These are phyloP conservation scores for Mycena metata DNA, from an alignment of 768 basidiomycete genomes.

Conservation along the genomic window DNA sequence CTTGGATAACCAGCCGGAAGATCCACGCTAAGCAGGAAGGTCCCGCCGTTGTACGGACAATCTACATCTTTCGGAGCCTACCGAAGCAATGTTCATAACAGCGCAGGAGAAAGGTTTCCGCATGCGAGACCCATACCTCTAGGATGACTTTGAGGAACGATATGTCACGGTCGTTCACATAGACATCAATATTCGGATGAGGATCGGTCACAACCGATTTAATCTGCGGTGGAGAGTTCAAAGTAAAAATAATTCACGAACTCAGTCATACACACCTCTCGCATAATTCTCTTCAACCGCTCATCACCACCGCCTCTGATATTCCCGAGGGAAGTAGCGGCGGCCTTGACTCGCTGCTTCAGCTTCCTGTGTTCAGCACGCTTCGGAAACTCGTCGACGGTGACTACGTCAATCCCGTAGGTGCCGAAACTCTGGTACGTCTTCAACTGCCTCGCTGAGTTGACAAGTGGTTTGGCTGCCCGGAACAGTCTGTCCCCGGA, in stretches of 20 bases:
- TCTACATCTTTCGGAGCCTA: slow-evolving; percentile 43
- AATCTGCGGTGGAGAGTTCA: slow-evolving; percentile 31
- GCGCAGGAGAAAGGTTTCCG: no score
- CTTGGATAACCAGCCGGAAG: slow-evolving; percentile 45
- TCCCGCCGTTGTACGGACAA: slow-evolving; percentile 46
- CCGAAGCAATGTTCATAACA: no score
- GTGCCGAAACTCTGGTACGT: not conserved
- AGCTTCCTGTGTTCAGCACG: slow-evolving; percentile 43
- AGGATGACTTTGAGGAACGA: slow-evolving; percentile 47
- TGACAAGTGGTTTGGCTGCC: not conserved
- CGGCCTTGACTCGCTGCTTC: slow-evolving; percentile 39
- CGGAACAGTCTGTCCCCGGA: slow-evolving; percentile 2
- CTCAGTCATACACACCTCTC: slow-evolving; percentile 36
- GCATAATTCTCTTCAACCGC: slow-evolving; percentile 44
- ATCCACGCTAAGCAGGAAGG: slow-evolving; percentile 46
- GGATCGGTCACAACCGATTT: slow-evolving; percentile 40
- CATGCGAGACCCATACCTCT: no score
- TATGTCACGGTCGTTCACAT: slow-evolving; percentile 43
- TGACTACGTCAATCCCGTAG: slow-evolving; percentile 40
- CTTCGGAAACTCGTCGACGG: slow-evolving; percentile 44
- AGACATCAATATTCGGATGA: slow-evolving; percentile 45
- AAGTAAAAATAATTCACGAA: not conserved
- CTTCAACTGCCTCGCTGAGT: not conserved
- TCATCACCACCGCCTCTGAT: slow-evolving; percentile 33
- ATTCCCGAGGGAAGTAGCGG: slow-evolving; percentile 7